Evolutionary conservation across 805 yeast species (phyloP), one percentile per base, ranked within the genome.

Genomic region (Scheffersomyces stipitis): DNA sequence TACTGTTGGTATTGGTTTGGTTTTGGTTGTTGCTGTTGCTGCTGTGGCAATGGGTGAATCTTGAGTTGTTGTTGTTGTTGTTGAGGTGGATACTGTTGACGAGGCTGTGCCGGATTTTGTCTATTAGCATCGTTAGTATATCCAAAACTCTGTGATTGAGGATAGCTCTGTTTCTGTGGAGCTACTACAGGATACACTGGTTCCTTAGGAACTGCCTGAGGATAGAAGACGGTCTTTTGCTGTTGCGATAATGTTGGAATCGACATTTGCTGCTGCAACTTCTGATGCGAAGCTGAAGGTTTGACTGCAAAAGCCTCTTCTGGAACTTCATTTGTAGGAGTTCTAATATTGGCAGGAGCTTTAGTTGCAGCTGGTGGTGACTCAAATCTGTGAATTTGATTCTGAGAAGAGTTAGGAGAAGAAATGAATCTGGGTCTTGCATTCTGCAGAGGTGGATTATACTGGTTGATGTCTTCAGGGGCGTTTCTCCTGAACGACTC

Each of bases 371-470:
- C n/a, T n/a, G n/a, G 24, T 5, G 18, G 17, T 13, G 18, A 26
- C 14, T 30, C 12, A 17, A 42, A 37, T 8, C 42, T 36, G 10
- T 42, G 40, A 15, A 33, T 28, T 29, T 54, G 56, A 33, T 60
- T 60, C 36, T 59, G 68, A 2, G 59, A 46, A 23, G 49, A 41
- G 44, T 54, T 57, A 9, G 68, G 71, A 7, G 65, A 55, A 15
- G 56, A 43, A 15, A 66, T 64, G 30, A 52, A 59, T 33, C 56
- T 52, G 14, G 69, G 69, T 42, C 51, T 56, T 30, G 20, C 34
- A 13, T 33, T 32, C 5, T 23, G 26, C n/a, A 28, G 20, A 5
- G 48, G 41, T 4, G 43, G 48, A 10, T 20, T 20, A 10, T 7
- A 20, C 9, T 20, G 7, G 10, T 20, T 20, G 7, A 20, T 7